Evolutionary conservation across 2,329 filamentous ascomycete species (phyloP).

Genomic region (Claviceps cyperi): DNA sequence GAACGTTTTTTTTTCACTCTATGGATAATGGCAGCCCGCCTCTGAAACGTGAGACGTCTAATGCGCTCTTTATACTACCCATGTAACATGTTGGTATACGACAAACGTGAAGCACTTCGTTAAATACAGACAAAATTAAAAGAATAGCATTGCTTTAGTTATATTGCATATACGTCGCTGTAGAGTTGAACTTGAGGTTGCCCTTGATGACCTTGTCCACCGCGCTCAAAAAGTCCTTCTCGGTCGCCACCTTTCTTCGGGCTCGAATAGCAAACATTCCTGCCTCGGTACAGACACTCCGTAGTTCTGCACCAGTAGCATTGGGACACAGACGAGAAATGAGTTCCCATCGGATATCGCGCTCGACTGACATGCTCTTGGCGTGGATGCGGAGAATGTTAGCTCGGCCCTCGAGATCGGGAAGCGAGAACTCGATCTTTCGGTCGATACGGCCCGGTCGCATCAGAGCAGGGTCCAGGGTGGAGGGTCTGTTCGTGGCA

Average conservation of each 20-base stretch:
- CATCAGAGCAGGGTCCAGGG: constrained; percentile 93
- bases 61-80: too few species aligned
- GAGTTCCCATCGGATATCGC: constrained; percentile 96
- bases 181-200: constrained; percentile 98
- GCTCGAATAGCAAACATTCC: constrained; percentile 97
- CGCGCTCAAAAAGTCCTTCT: constrained; percentile 96
- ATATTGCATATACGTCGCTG: constrained; percentile 96
- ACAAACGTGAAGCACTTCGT: too few species aligned
- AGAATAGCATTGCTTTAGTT: constrained; percentile 46
- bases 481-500: constrained; percentile 90
- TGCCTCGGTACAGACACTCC: constrained; percentile 93
- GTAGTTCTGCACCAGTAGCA: constrained; percentile 86
- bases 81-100: too few species aligned
- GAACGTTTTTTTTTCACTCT: too few species aligned
- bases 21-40: too few species aligned
- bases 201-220: constrained; percentile 99
- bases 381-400: constrained; percentile 98
- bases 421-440: constrained; percentile 97
- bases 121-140: too few species aligned
- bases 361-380: constrained; percentile 98
- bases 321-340: constrained; percentile 96
- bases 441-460: constrained; percentile 92
- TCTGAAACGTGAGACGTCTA: too few species aligned
- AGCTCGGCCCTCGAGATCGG: constrained; percentile 90
- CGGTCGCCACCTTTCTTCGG: constrained; percentile 89